Base-by-base conservation (phyloP, 2,329 filamentous ascomycete species). In the Epichloe sibirici region DNA sequence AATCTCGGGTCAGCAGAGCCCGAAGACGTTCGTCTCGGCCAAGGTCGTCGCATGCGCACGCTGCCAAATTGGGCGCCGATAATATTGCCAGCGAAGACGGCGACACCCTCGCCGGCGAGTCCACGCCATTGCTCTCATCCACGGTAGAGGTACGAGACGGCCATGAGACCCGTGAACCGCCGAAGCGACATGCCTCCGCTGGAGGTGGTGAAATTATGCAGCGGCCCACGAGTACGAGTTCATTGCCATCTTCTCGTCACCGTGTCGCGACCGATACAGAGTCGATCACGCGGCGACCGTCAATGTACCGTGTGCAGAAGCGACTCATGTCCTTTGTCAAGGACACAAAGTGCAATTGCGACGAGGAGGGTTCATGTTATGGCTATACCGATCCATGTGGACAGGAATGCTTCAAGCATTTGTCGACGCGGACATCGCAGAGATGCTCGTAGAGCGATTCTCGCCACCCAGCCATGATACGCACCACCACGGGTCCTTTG, bases 301-400 rank as follows among this genome's bases (percentile, higher is more conserved):
- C 80, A 4, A 76, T 83, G 65, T 59, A 72, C 7, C 67, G 76
- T 53, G 70, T 84, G 39, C 75, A 74, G 44, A 74, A 75, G 53
- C 71, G 78, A 23, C 76, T 85, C 40, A 66, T 83, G 65, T 84
- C 81, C 45, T 84, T 85, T 63, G 77, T 85, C 55, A 80, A 77
- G 62, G 81, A 85, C 59, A 81, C 75, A 23, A 84, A 84, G 62
- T 61, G 72, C 37, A 78, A 82, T 59, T 85, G 81, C 58, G 80
- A 84, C 55, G 76, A 79, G 57, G 65, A 66, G 17, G 81, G 80
- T 0, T 76, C 77, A 2, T 85, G 81, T 61, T 84, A 72, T 58
- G 82, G 82, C 52, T 85, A 81, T 62, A 74, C 79, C 2, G 82
- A 85, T 58, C 81, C 80, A 0, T 85, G 81, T 56, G 81, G 80